Conservation (phyloP, 108 stramenopile species). For the Nitzschia palea region DNA sequence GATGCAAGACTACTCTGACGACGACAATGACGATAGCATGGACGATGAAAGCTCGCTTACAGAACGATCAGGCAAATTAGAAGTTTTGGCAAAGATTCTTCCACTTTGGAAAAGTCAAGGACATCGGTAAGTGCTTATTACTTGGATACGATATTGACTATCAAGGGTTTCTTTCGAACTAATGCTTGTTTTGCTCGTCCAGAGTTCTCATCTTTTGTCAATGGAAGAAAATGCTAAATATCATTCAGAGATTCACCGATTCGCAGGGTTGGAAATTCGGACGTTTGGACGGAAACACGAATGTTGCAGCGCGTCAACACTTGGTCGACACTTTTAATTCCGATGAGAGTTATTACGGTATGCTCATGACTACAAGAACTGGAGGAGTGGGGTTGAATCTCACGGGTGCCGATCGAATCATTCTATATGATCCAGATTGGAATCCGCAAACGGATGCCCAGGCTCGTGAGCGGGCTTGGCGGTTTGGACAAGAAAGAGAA, state of each 20-base stretch:
- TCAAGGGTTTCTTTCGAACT: background rate
- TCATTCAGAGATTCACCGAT: conserved; percentile 80
- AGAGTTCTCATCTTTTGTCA: conserved; percentile 95
- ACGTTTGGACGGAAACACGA: conserved; percentile 95
- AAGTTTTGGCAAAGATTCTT: conserved; percentile 90
- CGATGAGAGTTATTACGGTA: conserved; percentile 78
- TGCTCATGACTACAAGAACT: conserved; percentile 96
- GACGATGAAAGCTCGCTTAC: conserved; percentile 44
- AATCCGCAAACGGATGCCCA: conserved; percentile 92
- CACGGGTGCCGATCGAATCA: conserved; percentile 71
- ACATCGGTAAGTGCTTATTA: conserved; percentile 46
- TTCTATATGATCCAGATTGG: conserved; percentile 93
- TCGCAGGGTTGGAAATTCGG: conserved; percentile 81
- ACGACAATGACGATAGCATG: conserved; percentile 46
- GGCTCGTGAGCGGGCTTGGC: conserved; percentile 93
- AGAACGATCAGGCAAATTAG: conserved; percentile 91
- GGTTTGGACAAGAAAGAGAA: conserved; percentile 92
- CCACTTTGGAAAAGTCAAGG: conserved; percentile 92
- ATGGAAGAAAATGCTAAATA: conserved; percentile 92
- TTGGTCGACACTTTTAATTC: conserved; percentile 93
- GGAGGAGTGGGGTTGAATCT: conserved; percentile 94
- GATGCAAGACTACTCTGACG: conserved; percentile 37
- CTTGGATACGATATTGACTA: background rate
- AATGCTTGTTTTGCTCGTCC: background rate
- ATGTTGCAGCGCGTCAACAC: conserved; percentile 80